Conservation (phyloP, 2,329 filamentous ascomycete species). For the Claviceps africana region DNA sequence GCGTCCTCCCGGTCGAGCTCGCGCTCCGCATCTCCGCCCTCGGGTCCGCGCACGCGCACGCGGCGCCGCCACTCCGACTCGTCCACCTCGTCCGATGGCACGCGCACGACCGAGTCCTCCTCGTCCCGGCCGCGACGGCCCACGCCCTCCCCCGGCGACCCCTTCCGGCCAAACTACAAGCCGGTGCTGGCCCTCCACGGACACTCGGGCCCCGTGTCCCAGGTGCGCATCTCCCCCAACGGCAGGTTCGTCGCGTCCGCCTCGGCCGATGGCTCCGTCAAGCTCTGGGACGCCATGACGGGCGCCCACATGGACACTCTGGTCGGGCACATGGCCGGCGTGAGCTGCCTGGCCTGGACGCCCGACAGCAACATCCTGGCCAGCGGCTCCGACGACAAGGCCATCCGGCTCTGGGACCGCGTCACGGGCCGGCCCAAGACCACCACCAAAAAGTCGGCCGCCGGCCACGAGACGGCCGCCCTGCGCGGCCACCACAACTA, state of each 20-base stretch:
- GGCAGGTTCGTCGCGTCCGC: conserved; percentile 79
- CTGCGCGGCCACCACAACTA: conserved; percentile 91
- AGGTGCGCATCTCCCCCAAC: conserved; percentile 83
- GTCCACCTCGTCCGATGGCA: conserved; percentile 17
- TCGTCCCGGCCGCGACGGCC: conserved; percentile 12
- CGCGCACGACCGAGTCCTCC: conserved; percentile 9
- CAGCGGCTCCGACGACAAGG: conserved; percentile 90
- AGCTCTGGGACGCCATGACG: conserved; percentile 73
- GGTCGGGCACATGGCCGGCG: conserved; percentile 82
- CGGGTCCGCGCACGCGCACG: conserved; percentile 16
- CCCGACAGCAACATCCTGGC: conserved; percentile 79
- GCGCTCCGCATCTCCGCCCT: conserved; percentile 20
- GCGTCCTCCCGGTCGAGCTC: conserved; percentile 24
- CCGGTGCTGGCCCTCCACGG: conserved; percentile 59
- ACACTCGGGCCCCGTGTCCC: conserved; percentile 65
- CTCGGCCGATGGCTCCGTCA: conserved; percentile 79
- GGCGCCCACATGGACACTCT: conserved; percentile 76
- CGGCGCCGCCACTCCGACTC: conserved; percentile 16
- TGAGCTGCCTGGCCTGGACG: conserved; percentile 88
- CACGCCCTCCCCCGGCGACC: conserved; percentile 29
- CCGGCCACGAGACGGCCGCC: conserved; percentile 33
- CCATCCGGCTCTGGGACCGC: conserved; percentile 81
- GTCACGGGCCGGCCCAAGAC: conserved; percentile 43
- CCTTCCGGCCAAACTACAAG: conserved; percentile 50
- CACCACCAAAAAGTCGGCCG: conserved; percentile 24